Base-by-base conservation (phyloP, 768 basidiomycete species). In the Leucocoprinus birnbaumii region DNA sequence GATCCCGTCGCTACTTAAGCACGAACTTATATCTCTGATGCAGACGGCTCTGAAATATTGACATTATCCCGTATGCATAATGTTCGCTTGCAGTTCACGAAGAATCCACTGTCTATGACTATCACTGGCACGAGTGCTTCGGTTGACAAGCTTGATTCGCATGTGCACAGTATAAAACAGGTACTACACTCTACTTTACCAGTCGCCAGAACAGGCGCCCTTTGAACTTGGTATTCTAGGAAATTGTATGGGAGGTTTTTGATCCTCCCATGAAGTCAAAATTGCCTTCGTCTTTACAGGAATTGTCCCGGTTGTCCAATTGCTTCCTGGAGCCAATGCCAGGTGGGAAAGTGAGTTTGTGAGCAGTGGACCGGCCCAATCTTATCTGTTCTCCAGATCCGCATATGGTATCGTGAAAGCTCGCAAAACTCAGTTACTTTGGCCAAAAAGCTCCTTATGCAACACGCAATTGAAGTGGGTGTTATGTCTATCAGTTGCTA, bases 301-400 rank as follows among this genome's bases (percentile, higher is more conserved):
- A 83, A 57, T 76, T 91, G 56, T 91, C 90, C n/a, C 83, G 86
- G 50, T 54, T 81, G 18, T 76, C 86, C 6, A 83, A 82, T 42
- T 88, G 85, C 3, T 84, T 85, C 59, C 66, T 84, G 3, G 84
- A 88, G 63, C 77, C 75, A 55, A 62, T 74, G 24, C 77, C 75
- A 40, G 68, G 71, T 51, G 77, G 79, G 56, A 73, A 75, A 68
- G 85, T 83, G 59, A 49, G 45, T 38, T 35, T 22, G 18, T 21
- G 11, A 25, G 10, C 27, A 21, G 18, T 10, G 4, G 16, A 42
- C 24, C 37, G 4, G n/a, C 16, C 16, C 16, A 3, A 38, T 13
- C 53, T 48, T n/a, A 58, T 7, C 26, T 31, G 3, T 19, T 3
- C 21, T 41, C 34, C 55, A 89, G 87, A 65, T 88, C 43, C 78